phyloP scores from a whole-genome alignment of 2,329 filamentous ascomycete genomes.

The Aureobasidium sp. region DNA sequence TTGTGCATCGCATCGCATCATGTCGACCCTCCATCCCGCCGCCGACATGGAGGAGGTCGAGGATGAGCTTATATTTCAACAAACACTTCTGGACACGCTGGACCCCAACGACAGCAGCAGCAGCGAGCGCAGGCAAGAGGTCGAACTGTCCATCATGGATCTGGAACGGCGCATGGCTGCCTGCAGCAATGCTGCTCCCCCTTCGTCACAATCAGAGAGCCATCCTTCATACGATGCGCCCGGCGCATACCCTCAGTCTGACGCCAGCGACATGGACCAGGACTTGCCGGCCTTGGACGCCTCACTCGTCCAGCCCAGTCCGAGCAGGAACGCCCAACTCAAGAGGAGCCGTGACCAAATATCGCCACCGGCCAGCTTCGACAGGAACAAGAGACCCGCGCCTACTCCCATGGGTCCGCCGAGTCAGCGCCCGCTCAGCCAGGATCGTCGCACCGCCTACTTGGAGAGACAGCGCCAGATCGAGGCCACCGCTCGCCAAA shows the following conservation, averaged over 20 bases:
- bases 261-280: neutral
- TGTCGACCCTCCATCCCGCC: constrained; percentile 20
- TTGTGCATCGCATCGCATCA: constrained; percentile 7
- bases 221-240: neutral
- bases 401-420: constrained; percentile 15
- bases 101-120: constrained; percentile 25
- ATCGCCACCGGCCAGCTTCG: constrained; percentile 17
- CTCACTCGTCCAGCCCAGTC: neutral
- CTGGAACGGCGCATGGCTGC: constrained; percentile 20
- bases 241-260: constrained; percentile 6
- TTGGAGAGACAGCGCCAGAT: constrained; percentile 14
- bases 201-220: neutral
- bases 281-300: neutral
- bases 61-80: constrained; percentile 30
- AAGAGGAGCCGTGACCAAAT: constrained; percentile 18
- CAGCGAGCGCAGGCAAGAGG: constrained; percentile 19
- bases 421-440: constrained; percentile 17
- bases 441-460: constrained; percentile 1
- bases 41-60: constrained; percentile 23
- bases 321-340: neutral
- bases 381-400: constrained; percentile 15
- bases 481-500: constrained; percentile 14
- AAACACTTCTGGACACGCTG: constrained; percentile 27
- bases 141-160: constrained; percentile 21
- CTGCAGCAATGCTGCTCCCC: neutral